Percentiles rank a stretch among this genome's conserved stretches.
These are phyloP conservation scores for Xylaria sp. DNA, from an alignment of 2,329 filamentous ascomycete species.

Conservation along the genomic window DNA sequence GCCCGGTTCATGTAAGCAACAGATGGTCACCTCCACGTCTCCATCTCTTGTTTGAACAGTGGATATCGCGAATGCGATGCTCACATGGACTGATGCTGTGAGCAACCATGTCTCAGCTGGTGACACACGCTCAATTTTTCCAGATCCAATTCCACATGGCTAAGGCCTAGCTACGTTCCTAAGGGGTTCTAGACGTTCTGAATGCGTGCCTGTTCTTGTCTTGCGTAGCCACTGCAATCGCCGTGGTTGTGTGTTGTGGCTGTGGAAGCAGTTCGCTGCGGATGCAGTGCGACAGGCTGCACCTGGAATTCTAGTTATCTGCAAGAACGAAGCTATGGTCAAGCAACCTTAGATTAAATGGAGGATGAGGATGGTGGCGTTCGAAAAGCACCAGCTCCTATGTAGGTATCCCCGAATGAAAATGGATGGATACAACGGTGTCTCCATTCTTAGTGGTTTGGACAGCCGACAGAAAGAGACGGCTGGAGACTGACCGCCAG, in stretches of 20 bases:
- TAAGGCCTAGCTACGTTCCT: background rate
- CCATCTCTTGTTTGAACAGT: no score
- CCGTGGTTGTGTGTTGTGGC: background rate
- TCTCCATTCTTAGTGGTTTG: no score
- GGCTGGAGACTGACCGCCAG: no score
- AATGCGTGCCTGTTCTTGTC: no score
- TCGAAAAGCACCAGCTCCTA: background rate
- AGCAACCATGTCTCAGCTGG: constrained; percentile 5
- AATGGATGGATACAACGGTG: no score
- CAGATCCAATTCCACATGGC: background rate
- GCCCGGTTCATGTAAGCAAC: background rate
- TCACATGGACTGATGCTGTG: constrained; percentile 6
- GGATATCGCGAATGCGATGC: background rate
- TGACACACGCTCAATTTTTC: background rate
- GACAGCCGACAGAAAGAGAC: no score
- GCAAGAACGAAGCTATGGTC: background rate
- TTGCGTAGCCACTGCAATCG: no score
- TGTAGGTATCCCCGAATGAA: no score
- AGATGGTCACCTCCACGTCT: no score
- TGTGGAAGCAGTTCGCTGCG: background rate
- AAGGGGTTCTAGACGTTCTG: background rate
- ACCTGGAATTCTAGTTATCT: background rate
- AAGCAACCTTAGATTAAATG: background rate
- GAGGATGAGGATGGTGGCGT: background rate
- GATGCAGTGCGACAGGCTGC: background rate